phyloP scores from a whole-genome alignment of 164 flowering plant genomes.

The Santalum album region DNA sequence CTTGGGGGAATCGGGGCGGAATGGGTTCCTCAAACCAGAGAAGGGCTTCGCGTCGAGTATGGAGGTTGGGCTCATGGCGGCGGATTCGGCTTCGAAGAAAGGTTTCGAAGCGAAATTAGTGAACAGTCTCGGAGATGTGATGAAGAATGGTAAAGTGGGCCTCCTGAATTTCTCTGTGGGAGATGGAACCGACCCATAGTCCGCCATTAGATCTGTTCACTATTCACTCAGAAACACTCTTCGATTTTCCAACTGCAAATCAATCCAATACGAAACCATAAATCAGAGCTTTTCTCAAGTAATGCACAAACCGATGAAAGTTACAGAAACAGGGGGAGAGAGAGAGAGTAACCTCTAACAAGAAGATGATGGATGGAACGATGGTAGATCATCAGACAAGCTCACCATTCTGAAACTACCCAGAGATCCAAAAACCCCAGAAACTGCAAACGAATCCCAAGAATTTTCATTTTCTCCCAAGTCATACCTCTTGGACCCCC shows the following conservation, averaged over 20 bases:
- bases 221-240: too few species aligned
- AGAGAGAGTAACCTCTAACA: background rate
- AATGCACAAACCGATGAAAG: background rate
- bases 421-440: slow-evolving; percentile 7
- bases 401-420: slow-evolving; percentile 2
- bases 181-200: slow-evolving; percentile 24
- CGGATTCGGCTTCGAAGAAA: slow-evolving; percentile 35
- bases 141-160: slow-evolving; percentile 39
- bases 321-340: slow-evolving; percentile 4
- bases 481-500: slow-evolving; percentile 17
- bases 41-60: slow-evolving; percentile 58
- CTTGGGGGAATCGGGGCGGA: too few species aligned
- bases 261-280: background rate
- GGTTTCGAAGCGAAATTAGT: slow-evolving; percentile 34
- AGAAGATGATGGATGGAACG: background rate
- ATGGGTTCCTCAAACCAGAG: too few species aligned
- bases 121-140: slow-evolving; percentile 50
- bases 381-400: slow-evolving; percentile 1
- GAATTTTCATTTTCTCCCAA: too few species aligned
- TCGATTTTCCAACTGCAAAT: slow-evolving; percentile 4
- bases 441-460: background rate
- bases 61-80: slow-evolving; percentile 72
- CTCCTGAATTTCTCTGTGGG: slow-evolving; percentile 24
- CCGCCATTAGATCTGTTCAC: slow-evolving; percentile 33
- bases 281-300: background rate